Evolutionary conservation across 257 asterid species (phyloP), one percentile per base, ranked within the genome.

Genomic region (Solanum clarkiae): DNA sequence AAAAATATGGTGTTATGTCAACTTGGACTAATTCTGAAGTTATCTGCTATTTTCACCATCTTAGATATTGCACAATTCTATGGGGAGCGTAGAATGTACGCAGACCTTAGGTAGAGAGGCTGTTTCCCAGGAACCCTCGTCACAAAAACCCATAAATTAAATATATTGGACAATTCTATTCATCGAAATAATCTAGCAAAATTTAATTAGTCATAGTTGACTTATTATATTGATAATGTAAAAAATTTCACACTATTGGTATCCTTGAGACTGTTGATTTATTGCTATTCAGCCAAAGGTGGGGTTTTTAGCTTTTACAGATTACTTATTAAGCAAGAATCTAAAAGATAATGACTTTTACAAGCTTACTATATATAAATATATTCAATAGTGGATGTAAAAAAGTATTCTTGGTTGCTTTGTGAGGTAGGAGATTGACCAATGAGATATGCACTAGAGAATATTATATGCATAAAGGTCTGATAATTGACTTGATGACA

Each of bases 181-280:
- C 11, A 29, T 66, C 45, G 15, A 66, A 66, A 29, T 15, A 4
- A 66, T 69, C 85, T 69, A 81, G 68, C 82, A 86, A 82, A 59
- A 82, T 51, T 75, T 80, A 81, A 66, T 55, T 80, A 26, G 0
- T 69, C 79, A 40, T 71, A 18, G 47, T 47, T 74, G 15, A n/a
- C 77, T 22, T 26, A 44, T 84, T 24, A 10, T 49, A 68, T 20
- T 3, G 87, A 59, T 40, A 88, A 81, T 85, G 81, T 86, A 85
- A 81, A 85, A 20, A 89, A 87, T 53, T 40, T 81, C 22, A 79
- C 47, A 68, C 9, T 26, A 84, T 86, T 65, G 53, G 75, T 57
- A 71, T 71, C 80, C 32, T 72, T n/a, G 57, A 47, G 59, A 74
- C 7, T 74, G 40, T 47, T 74, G 2, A 7, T 47, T 49, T 74